Evolutionary conservation across 2,329 filamentous ascomycete species (phyloP), one percentile per base, ranked within the genome.

Genomic region (Botrytis porri): DNA sequence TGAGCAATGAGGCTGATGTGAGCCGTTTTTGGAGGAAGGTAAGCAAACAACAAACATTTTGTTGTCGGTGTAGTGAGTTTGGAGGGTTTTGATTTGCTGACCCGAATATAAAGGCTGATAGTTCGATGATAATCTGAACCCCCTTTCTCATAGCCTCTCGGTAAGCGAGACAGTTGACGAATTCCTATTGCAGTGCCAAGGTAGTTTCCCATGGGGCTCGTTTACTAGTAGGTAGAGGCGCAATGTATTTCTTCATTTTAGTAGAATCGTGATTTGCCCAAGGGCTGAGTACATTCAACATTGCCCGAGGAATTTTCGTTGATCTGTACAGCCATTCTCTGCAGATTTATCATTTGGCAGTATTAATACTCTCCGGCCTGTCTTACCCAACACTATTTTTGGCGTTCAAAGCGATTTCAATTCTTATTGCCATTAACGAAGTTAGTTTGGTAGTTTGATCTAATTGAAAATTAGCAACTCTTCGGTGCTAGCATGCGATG

Each of bases 291-390:
- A 5, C 18, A 41, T 25, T 9, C 25, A 12, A 32, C 10, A 32
- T 25, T 12, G 8, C n/a, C 18, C 25, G 5, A 29, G 25, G 25
- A 29, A 1, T 20, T 16, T 10, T 29, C 6, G 7, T 57, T 41
- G 20, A 0, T 29, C 29, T 8, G 3, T 12, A 16, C 4, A 5
- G 51, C 51, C 12, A 22, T 67, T 41, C 4, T 29, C 10, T 20
- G 3, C 5, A 41, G 25, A 22, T 22, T 0, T 54, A 18, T 67
- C 37, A 4, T 1, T 8, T 39, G 4, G 22, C 64, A 37, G 43
- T 51, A 16, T 1, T 0, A 54, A 29, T 29, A 18, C 0, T 0
- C 18, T 29, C 14, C 3, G n/a, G 14, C n/a, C n/a, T 54, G 5
- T 3, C 2, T 54, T 18, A 4, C 3, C 2, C 29, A 8, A 25